Base-by-base conservation (phyloP, 345 rosid genomes). In the Brassica juncea region DNA sequence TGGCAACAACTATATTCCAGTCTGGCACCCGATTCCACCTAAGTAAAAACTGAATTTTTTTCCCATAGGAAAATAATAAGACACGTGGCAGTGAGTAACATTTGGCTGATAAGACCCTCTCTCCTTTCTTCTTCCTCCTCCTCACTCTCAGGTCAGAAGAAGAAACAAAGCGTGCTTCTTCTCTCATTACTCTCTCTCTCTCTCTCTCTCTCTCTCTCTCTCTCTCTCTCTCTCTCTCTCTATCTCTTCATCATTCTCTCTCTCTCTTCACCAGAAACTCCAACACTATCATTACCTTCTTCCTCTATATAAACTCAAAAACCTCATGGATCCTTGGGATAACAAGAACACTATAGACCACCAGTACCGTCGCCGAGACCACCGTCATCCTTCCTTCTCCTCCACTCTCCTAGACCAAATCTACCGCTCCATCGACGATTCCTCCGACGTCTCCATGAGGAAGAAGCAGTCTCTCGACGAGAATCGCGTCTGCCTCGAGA, bases 351-450 rank as follows among this genome's bases (percentile, higher is more conserved):
- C 75, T 12, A 2, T 4, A 11, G 49, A 66, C 59, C 79, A 82
- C 58, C 79, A 55, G 8, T 55, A 21, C 60, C 65, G 84, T 66
- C 85, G 84, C 37, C 71, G 73, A 25, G 77, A 66, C 6, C 68
- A 37, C 83, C 92, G 89, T 57, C 75, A 35, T 84, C 93, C 94
- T 61, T 90, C 98, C 61, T 93, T 91, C 87, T 93, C 98, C 76
- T 88, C 94, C 12, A 77, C 91, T 70, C 90, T 89, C 70, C 90
- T 89, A 31, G 94, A 89, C 57, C 82, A 88, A 52, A 88, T 89
- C 64, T 89, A 86, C 89, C 89, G 87, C 57, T 86, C 94, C 5
- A 86, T 90, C 16, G 97, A 87, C 82, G 97, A 88, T 10, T 73
- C 82, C 47, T 58, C 60, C 8, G 62, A 32, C 71, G 34, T 70